These are phyloP conservation scores for Urtica urens DNA, from an alignment of 306 rosid species.

Conservation along the genomic window DNA sequence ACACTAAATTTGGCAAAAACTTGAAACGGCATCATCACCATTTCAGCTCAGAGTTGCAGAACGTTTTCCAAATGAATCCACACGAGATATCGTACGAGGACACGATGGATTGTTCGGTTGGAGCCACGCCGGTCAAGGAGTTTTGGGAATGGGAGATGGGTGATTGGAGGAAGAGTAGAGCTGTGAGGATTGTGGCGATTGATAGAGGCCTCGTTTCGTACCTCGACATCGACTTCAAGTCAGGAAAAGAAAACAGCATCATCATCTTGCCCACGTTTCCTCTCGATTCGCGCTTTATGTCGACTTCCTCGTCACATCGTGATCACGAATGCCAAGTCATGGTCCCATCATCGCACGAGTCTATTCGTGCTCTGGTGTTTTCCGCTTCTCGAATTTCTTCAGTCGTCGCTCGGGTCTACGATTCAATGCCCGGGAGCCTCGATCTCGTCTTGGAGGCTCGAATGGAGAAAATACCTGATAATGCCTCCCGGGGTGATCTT, in stretches of 20 bases:
- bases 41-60: conserved; percentile 31
- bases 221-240: conserved; percentile 62
- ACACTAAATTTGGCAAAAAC: conserved; percentile 66
- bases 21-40: conserved; percentile 81
- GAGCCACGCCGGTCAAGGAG: conserved; percentile 34
- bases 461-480: conserved; percentile 40
- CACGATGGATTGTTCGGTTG: conserved; percentile 47
- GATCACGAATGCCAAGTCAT: conserved; percentile 47
- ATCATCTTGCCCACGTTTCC: conserved; percentile 88
- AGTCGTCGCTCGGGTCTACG: conserved; percentile 61
- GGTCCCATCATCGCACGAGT: conserved; percentile 45
- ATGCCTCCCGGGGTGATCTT: conserved; percentile 53
- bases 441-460: conserved; percentile 43
- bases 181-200: conserved; percentile 72
- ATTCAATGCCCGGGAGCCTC: conserved; percentile 43
- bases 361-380: conserved; percentile 71
- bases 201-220: conserved; percentile 69
- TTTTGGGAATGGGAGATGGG: conserved; percentile 99
- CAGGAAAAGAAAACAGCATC: conserved; percentile 37
- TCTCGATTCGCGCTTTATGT: conserved; percentile 78
- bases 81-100: conserved; percentile 33
- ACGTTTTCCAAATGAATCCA: conserved; percentile 51
- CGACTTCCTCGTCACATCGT: conserved; percentile 31
- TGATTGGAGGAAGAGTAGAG: conserved; percentile 84
- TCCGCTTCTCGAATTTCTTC: conserved; percentile 51